Evolutionary conservation across 805 yeast species (phyloP).

Genomic region (Jamesozyma spencerorum): DNA sequence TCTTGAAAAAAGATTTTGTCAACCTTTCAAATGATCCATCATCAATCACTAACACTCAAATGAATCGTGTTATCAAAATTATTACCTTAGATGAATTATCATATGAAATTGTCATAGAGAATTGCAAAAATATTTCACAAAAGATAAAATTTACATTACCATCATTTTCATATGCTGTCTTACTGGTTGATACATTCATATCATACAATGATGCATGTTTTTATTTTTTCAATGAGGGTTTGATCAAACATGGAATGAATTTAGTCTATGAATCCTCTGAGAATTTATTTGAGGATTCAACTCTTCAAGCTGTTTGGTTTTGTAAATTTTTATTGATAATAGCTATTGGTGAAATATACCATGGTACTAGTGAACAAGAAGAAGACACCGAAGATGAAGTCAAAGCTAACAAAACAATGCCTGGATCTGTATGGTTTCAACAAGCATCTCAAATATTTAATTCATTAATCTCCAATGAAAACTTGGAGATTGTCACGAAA

Average conservation of each 20-base stretch:
- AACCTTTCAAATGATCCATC: conserved; percentile 1
- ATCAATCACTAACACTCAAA: neutral
- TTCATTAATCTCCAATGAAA: conserved; percentile 70
- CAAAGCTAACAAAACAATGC: conserved; percentile 38
- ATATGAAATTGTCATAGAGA: neutral
- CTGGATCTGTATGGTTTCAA: conserved; percentile 71
- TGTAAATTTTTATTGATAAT: conserved; percentile 65
- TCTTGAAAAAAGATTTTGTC: conserved; percentile 4
- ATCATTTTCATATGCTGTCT: conserved; percentile 65
- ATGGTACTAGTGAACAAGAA: conserved; percentile 50
- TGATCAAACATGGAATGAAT: conserved; percentile 57
- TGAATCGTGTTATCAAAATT: neutral
- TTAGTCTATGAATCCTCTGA: conserved; percentile 40
- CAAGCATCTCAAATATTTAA: conserved; percentile 75
- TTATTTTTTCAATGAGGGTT: conserved; percentile 75
- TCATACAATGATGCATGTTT: conserved; percentile 79
- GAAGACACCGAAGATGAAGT: conserved; percentile 29
- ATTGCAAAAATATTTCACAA: neutral
- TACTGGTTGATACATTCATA: conserved; percentile 65
- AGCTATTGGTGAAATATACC: conserved; percentile 75
- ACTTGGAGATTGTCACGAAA: conserved; percentile 64
- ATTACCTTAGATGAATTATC: neutral
- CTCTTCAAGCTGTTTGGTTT: conserved; percentile 71
- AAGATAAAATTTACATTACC: conserved; percentile 35
- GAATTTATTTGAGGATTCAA: conserved; percentile 38